These are phyloP conservation scores for Butyriboletus regius DNA, from an alignment of 1,284 basidiomycete genomes.

Conservation along the genomic window DNA sequence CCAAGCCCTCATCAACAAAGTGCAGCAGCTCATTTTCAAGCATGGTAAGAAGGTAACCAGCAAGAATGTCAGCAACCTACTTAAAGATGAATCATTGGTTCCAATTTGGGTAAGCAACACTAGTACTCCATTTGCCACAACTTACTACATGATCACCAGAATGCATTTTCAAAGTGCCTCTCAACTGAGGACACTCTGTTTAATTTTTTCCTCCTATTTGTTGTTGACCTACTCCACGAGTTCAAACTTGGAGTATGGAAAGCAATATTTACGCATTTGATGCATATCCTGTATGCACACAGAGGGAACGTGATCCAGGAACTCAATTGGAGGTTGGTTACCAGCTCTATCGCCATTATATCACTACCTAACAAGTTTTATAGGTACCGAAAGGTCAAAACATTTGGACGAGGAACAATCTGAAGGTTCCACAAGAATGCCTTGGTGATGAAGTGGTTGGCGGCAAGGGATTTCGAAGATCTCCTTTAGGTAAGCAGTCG, in stretches of 20 bases:
- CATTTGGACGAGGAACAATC: conserved; percentile 7
- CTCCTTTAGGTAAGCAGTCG: conserved; percentile 28
- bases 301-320: neutral
- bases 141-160: neutral
- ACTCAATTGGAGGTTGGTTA: neutral
- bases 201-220: neutral
- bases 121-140: too few relatives aligned
- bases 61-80: neutral
- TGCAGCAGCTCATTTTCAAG: neutral
- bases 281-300: neutral
- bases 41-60: neutral
- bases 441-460: conserved; percentile 11
- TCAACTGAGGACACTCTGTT: neutral
- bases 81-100: neutral
- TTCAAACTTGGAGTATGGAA: neutral
- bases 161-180: neutral
- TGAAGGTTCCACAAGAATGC: conserved; percentile 11
- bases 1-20: neutral
- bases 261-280: neutral
- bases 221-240: too few relatives aligned
- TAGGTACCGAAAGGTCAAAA: conserved; percentile 2
- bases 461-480: conserved; percentile 16
- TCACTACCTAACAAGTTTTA: too few relatives aligned
- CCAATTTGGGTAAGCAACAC: neutral
- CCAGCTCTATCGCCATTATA: too few relatives aligned